These are phyloP conservation scores for Phlyctochytrium arcticum DNA, from an alignment of 192 early-diverging fungal species.

Conservation along the genomic window DNA sequence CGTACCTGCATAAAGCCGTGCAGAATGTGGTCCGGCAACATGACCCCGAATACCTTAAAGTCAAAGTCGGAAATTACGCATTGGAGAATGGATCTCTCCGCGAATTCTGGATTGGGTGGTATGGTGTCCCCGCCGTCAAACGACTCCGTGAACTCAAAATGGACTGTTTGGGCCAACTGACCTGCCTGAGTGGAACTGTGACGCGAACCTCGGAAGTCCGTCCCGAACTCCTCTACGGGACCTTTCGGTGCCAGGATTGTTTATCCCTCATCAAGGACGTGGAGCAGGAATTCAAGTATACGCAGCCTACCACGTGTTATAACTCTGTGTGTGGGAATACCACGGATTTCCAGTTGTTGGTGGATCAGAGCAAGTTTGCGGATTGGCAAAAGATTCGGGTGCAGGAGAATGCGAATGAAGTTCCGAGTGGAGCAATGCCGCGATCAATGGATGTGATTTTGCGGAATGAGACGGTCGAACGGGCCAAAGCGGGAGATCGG, in stretches of 20 bases:
- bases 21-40: constrained; percentile 72
- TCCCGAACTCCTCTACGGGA: constrained; percentile 88
- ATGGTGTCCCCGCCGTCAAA: constrained; percentile 25
- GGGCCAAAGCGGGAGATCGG: constrained; percentile 93
- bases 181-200: constrained; percentile 85
- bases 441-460: constrained; percentile 93
- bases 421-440: constrained; percentile 96
- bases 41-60: constrained; percentile 56
- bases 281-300: constrained; percentile 95
- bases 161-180: constrained; percentile 75
- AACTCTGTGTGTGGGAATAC: constrained; percentile 80
- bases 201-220: constrained; percentile 96
- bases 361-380: constrained; percentile 81
- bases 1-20: constrained; percentile 81
- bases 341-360: constrained; percentile 69
- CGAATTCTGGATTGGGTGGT: constrained; percentile 71
- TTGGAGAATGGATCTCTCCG: constrained; percentile 46
- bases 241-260: constrained; percentile 89
- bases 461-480: constrained; percentile 87
- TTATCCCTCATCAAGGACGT: constrained; percentile 72
- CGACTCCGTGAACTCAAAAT: constrained; percentile 82
- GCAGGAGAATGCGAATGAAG: constrained; percentile 94
- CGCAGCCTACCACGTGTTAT: constrained; percentile 83
- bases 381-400: constrained; percentile 98
- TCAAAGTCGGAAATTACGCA: constrained; percentile 26